phyloP scores from a whole-genome alignment of 2,329 filamentous ascomycete species.

The Fusarium continuum region DNA sequence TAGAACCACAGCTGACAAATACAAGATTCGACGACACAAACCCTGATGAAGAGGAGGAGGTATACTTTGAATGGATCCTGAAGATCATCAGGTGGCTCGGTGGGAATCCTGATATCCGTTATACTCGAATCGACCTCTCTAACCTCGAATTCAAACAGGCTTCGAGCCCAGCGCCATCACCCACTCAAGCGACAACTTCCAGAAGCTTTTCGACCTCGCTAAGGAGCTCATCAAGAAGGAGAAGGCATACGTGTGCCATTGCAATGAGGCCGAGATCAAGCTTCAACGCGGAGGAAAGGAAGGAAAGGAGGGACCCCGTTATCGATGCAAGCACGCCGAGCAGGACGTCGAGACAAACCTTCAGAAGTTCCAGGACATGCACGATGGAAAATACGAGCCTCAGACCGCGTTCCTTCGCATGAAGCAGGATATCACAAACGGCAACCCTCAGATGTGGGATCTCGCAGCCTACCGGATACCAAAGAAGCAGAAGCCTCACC shows the following conservation, averaged over 20 bases:
- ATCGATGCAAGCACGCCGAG: slow-evolving; percentile 81
- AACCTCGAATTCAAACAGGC: slow-evolving; percentile 41
- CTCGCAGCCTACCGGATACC: slow-evolving; percentile 88
- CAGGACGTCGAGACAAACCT: slow-evolving; percentile 80
- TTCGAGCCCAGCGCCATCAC: slow-evolving; percentile 84
- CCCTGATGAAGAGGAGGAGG: slow-evolving; percentile 89
- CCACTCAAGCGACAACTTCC: slow-evolving; percentile 90
- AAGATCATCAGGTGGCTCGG: slow-evolving; percentile 83
- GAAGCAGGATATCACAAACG: slow-evolving; percentile 86
- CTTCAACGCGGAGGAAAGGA: slow-evolving; percentile 83
- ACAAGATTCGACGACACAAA: slow-evolving; percentile 91
- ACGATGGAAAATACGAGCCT: slow-evolving; percentile 88
- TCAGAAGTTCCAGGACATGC: slow-evolving; percentile 86
- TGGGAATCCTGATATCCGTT: slow-evolving; percentile 10
- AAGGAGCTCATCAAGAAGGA: slow-evolving; percentile 81
- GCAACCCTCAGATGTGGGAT: slow-evolving; percentile 98
- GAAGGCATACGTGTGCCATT: slow-evolving; percentile 87
- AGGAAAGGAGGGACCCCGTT: slow-evolving; percentile 71
- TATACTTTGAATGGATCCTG: slow-evolving; percentile 88
- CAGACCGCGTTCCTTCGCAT: slow-evolving; percentile 87
- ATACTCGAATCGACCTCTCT: background rate
- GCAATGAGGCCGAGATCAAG: slow-evolving; percentile 83
- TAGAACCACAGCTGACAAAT: slow-evolving; percentile 15
- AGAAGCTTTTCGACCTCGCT: slow-evolving; percentile 85
- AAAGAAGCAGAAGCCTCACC: slow-evolving; percentile 74